Conservation (phyloP, 805 yeast genomes). For the Zygoascus bituminiphila region DNA sequence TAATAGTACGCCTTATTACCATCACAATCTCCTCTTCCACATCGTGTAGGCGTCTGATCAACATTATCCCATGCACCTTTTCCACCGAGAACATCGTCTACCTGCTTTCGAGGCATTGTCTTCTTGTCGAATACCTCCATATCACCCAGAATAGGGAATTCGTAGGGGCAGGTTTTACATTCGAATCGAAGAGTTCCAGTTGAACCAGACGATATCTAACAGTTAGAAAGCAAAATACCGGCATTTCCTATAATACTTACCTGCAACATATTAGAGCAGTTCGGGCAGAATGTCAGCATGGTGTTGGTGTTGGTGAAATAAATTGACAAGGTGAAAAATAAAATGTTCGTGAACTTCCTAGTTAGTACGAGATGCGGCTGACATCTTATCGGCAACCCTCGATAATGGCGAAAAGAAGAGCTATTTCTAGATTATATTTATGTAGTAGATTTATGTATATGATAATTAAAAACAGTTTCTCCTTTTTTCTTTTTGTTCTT, state of each 20-base stretch:
- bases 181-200: constrained; percentile 55
- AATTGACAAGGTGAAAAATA: no score
- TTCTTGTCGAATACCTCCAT: constrained; percentile 80
- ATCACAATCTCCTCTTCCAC: constrained; percentile 83
- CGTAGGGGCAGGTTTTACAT: constrained; percentile 93
- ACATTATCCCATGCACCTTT: constrained; percentile 99
- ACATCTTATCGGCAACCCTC: no score
- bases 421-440: no score
- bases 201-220: constrained; percentile 48
- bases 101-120: constrained; percentile 73
- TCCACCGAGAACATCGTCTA: constrained; percentile 94
- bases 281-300: constrained; percentile 93
- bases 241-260: constrained; percentile 26
- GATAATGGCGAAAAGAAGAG: no score
- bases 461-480: no score
- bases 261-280: constrained; percentile 84
- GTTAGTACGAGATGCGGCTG: no score
- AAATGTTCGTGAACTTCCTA: no score
- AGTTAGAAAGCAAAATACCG: not conserved
- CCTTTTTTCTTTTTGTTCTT: no score
- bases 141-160: constrained; percentile 71
- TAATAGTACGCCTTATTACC: constrained; percentile 90
- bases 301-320: not conserved
- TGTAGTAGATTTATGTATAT: no score
- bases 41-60: constrained; percentile 88